These are phyloP conservation scores for Tolypocladium inflatum DNA, from an alignment of 2,329 filamentous ascomycete genomes.

Conservation along the genomic window DNA sequence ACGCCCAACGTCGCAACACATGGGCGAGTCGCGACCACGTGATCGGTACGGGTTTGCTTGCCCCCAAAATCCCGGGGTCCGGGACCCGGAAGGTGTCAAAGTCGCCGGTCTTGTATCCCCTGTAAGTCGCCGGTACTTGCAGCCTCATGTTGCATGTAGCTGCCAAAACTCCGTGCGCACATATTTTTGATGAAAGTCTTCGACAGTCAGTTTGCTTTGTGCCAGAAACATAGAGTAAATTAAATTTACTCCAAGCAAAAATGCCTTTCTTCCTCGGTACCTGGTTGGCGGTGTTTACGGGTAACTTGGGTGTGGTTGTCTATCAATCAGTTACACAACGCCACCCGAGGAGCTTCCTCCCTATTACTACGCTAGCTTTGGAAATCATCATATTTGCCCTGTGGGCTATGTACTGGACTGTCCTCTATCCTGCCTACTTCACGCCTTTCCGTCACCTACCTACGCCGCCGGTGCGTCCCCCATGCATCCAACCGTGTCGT, in stretches of 20 bases:
- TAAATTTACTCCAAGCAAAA: neutral
- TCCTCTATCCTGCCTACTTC: neutral
- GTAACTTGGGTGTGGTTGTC: too few relatives aligned
- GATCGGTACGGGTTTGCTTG: neutral
- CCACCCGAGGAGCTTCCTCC: too few relatives aligned
- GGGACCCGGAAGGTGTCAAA: neutral
- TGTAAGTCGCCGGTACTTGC: neutral
- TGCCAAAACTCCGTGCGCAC: neutral
- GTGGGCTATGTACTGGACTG: neutral
- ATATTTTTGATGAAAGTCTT: neutral
- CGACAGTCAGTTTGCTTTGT: neutral
- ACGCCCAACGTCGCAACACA: neutral
- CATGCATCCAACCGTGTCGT: neutral
- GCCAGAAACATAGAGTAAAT: neutral
- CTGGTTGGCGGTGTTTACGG: neutral
- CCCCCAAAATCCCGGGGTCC: neutral
- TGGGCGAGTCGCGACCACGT: too few relatives aligned
- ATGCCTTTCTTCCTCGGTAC: neutral
- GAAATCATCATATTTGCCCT: neutral
- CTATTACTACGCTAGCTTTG: too few relatives aligned
- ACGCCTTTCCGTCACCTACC: neutral
- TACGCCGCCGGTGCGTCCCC: neutral
- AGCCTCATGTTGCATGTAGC: neutral
- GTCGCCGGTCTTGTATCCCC: neutral
- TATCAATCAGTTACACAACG: too few relatives aligned